phyloP scores from a whole-genome alignment of 768 basidiomycete genomes.

The Amanita thiersii region DNA sequence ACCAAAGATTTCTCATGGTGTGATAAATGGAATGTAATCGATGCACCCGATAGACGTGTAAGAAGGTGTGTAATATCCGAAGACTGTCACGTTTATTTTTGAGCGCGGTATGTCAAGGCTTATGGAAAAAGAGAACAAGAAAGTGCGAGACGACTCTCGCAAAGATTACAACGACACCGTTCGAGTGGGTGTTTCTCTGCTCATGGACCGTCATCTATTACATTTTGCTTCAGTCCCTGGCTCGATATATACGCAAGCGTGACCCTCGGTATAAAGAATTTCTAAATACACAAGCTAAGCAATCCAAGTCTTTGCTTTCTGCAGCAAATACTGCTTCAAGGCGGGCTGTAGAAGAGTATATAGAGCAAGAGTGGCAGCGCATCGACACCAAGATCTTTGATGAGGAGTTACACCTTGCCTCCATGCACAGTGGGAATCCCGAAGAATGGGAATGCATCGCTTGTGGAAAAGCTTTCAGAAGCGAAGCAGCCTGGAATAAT shows the following conservation, averaged over 20 bases:
- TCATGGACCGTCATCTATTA: neutral
- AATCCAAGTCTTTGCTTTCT: constrained; percentile 19
- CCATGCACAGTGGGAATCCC: constrained; percentile 57
- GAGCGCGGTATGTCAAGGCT: constrained; percentile 32
- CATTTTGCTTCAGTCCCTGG: constrained; percentile 45
- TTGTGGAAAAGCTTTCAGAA: constrained; percentile 82
- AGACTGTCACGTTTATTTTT: neutral
- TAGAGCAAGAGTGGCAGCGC: constrained; percentile 91
- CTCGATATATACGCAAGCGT: constrained; percentile 72
- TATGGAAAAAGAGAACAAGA: constrained; percentile 97
- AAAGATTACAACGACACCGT: constrained; percentile 92
- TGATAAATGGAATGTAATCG: constrained; percentile 73
- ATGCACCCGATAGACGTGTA: constrained; percentile 82
- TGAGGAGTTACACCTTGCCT: constrained; percentile 69
- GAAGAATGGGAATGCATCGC: constrained; percentile 96
- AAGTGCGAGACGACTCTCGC: constrained; percentile 77
- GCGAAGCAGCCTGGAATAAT: constrained; percentile 92
- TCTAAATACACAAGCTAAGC: constrained; percentile 39
- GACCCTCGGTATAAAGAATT: constrained; percentile 82
- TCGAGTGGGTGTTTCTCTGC: constrained; percentile 42
- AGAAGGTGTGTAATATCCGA: constrained; percentile 47
- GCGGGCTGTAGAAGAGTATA: constrained; percentile 35
- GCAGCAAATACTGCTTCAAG: constrained; percentile 20
- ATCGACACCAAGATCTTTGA: constrained; percentile 34
- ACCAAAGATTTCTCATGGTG: constrained; percentile 85